Conservation (phyloP, 176 grass and related monocot species). For the Aegilops longissima region DNA sequence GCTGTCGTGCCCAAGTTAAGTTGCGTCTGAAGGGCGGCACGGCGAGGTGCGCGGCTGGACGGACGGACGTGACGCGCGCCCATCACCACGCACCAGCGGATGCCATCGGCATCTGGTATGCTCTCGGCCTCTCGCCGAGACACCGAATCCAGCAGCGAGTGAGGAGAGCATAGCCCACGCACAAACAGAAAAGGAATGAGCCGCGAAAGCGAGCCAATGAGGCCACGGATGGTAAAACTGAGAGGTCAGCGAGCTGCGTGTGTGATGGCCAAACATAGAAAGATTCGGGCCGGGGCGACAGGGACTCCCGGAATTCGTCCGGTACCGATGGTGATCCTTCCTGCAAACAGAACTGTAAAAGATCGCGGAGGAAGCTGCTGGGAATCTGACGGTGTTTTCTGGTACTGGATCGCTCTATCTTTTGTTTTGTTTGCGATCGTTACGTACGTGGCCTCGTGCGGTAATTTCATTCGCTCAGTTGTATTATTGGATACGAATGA, state of each 20-base stretch:
- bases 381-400: slow-evolving; percentile 11
- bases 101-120: neutral
- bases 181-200: neutral
- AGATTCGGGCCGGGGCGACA: neutral
- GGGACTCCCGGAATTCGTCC: neutral
- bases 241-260: neutral
- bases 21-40: neutral
- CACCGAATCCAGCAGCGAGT: neutral
- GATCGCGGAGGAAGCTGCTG: slow-evolving; percentile 5
- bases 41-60: too few relatives aligned
- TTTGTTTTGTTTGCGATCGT: neutral
- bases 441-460: neutral
- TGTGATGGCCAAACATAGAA: neutral
- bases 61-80: too few relatives aligned
- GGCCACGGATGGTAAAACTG: neutral
- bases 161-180: too few relatives aligned
- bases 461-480: neutral
- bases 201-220: neutral
- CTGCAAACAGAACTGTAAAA: neutral
- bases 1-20: neutral
- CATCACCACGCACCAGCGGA: neutral
- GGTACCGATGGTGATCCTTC: neutral
- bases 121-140: neutral
- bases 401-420: neutral
- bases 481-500: neutral